These are phyloP conservation scores for Globisporangium iwayamae DNA, from an alignment of 352 stramenopile species.

Conservation along the genomic window DNA sequence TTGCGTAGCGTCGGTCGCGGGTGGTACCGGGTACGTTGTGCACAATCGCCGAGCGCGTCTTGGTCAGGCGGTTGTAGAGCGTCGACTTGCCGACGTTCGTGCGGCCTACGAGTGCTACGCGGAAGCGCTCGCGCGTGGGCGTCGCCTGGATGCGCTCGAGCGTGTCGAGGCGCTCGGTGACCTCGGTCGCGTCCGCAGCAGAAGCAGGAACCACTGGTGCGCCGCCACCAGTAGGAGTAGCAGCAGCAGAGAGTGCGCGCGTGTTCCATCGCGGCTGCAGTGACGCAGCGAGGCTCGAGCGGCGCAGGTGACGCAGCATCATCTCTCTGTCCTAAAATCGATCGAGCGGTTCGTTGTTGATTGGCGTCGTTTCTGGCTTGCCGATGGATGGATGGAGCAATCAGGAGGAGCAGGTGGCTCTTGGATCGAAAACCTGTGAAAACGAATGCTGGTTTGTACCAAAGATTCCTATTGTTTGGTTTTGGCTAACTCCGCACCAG, in stretches of 20 bases:
- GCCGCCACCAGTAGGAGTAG: constrained; percentile 9
- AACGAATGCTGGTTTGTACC: too few species aligned
- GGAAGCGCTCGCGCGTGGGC: constrained; percentile 48
- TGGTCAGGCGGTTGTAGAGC: constrained; percentile 83
- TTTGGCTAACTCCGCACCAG: too few species aligned
- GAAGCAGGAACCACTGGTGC: not conserved
- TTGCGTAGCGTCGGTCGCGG: constrained; percentile 68
- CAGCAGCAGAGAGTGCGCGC: constrained; percentile 8
- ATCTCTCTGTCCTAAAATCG: constrained; percentile 7
- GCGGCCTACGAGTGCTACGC: constrained; percentile 74
- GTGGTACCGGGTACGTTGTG: constrained; percentile 81
- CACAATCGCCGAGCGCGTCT: constrained; percentile 73
- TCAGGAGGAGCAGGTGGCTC: too few species aligned
- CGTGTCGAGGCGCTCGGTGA: constrained; percentile 29
- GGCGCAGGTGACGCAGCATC: constrained; percentile 40
- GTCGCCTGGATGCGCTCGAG: constrained; percentile 34
- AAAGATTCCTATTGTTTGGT: too few species aligned
- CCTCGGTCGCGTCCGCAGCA: constrained; percentile 7
- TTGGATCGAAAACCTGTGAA: too few species aligned
- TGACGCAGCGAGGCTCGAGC: constrained; percentile 20
- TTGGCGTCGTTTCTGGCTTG: constrained; percentile 6
- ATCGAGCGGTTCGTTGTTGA: not conserved
- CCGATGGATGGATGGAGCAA: constrained; percentile 7
- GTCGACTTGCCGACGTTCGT: constrained; percentile 86
- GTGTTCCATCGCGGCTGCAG: constrained; percentile 16